Evolutionary conservation across 1,284 basidiomycete species (phyloP).

Genomic region (Pseudozyma sp.): DNA sequence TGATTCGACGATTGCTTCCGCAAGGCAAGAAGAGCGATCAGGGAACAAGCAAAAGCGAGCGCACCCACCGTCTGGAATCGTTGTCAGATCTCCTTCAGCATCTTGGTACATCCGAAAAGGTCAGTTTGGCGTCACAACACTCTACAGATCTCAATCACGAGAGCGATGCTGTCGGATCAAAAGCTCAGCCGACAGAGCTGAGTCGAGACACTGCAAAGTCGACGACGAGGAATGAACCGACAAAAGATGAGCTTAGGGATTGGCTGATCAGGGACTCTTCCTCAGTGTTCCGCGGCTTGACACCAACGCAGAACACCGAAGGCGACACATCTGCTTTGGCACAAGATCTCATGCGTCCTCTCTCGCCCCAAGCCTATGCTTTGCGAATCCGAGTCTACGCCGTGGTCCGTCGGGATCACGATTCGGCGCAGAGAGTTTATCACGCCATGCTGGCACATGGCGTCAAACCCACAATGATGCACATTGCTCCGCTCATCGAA

Average conservation of each 20-base stretch:
- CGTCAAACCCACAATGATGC: constrained; percentile 42
- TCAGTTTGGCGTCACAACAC: constrained; percentile 20
- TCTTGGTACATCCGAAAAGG: constrained; percentile 20
- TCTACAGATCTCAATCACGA: constrained; percentile 9
- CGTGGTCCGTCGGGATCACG: constrained; percentile 41
- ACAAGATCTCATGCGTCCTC: constrained; percentile 22
- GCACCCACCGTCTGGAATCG: constrained; percentile 13
- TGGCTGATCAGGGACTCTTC: constrained; percentile 39
- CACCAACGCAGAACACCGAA: background rate
- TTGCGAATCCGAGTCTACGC: constrained; percentile 52
- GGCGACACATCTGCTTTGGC: constrained; percentile 1
- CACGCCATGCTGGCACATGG: constrained; percentile 43
- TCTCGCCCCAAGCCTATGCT: constrained; percentile 39
- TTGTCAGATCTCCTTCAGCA: constrained; percentile 17
- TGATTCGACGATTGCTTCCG: constrained; percentile 13
- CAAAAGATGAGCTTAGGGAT: constrained; percentile 32
- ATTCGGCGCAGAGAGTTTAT: constrained; percentile 44
- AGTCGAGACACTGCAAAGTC: background rate
- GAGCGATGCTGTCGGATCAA: background rate
- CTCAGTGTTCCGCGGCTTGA: constrained; percentile 7
- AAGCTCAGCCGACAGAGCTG: background rate
- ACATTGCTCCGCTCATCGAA: constrained; percentile 52
- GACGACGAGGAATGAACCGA: background rate
- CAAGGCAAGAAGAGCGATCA: background rate
- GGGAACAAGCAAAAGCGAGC: background rate